Conservation (phyloP, 2,329 filamentous ascomycete genomes). For the Simplicillium sp. region DNA sequence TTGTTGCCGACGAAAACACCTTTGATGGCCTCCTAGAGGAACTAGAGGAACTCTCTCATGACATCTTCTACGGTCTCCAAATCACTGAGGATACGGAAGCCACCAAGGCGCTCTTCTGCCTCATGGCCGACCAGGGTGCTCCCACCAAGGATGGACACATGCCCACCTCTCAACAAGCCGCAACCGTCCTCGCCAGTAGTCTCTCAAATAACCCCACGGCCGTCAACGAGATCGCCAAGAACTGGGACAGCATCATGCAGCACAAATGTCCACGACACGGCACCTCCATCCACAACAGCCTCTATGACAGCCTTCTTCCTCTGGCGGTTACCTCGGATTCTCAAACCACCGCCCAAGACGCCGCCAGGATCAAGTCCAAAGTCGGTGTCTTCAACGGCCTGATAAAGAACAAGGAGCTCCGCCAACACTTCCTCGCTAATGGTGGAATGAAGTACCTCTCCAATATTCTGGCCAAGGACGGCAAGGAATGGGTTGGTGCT, state of each 20-base stretch:
- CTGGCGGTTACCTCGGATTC: conserved; percentile 8
- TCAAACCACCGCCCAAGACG: conserved; percentile 12
- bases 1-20: conserved; percentile 16
- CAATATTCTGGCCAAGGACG: conserved; percentile 37
- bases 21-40: conserved; percentile 43
- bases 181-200: conserved; percentile 46
- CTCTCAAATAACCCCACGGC: conserved; percentile 58
- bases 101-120: conserved; percentile 45
- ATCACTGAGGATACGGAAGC: conserved; percentile 46
- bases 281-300: conserved; percentile 21
- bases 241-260: conserved; percentile 33
- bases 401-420: conserved; percentile 42
- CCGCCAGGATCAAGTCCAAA: conserved; percentile 24
- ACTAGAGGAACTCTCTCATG: conserved; percentile 56
- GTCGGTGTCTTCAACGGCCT: conserved; percentile 46
- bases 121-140: conserved; percentile 29
- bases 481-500: conserved; percentile 37
- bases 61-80: conserved; percentile 60
- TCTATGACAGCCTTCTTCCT: conserved; percentile 32
- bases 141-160: conserved; percentile 15
- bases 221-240: conserved; percentile 37
- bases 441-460: conserved; percentile 46
- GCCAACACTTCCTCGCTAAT: conserved; percentile 43
- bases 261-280: conserved; percentile 23
- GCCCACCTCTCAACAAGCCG: conserved; percentile 40